Conservation (phyloP, 768 basidiomycete genomes). For the Suillus subalutaceus region DNA sequence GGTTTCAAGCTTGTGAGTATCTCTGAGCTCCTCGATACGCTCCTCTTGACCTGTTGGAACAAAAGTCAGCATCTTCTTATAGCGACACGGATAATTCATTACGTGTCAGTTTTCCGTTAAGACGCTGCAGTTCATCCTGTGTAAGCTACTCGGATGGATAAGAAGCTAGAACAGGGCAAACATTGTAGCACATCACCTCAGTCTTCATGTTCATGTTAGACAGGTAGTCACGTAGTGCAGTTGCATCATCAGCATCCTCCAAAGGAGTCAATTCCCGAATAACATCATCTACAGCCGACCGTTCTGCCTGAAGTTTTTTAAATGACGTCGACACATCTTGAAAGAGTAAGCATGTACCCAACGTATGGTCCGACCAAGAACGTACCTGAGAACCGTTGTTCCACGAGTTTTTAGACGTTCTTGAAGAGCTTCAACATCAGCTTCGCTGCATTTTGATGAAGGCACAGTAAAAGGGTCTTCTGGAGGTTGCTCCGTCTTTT, state of each 20-base stretch:
- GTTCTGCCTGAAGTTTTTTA: slow-evolving; percentile 75
- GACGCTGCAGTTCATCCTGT: slow-evolving; percentile 77
- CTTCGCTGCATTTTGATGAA: slow-evolving; percentile 12
- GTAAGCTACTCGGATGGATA: slow-evolving; percentile 47
- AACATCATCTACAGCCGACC: slow-evolving; percentile 64
- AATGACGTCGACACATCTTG: slow-evolving; percentile 82
- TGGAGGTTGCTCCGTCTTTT: neutral
- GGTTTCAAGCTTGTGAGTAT: slow-evolving; percentile 80
- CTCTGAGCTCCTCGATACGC: slow-evolving; percentile 81
- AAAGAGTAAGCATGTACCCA: slow-evolving; percentile 13
- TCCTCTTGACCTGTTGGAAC: slow-evolving; percentile 71
- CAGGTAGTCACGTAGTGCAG: slow-evolving; percentile 75
- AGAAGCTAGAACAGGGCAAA: neutral
- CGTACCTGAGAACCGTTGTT: slow-evolving; percentile 76
- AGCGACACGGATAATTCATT: slow-evolving; percentile 27
- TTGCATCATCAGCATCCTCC: slow-evolving; percentile 62
- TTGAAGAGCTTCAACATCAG: slow-evolving; percentile 60
- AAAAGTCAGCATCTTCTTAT: slow-evolving; percentile 12
- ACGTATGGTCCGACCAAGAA: slow-evolving; percentile 8
- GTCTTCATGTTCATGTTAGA: slow-evolving; percentile 64
- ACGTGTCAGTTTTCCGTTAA: slow-evolving; percentile 77
- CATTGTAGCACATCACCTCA: slow-evolving; percentile 53
- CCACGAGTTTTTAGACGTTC: slow-evolving; percentile 68
- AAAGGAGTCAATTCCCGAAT: slow-evolving; percentile 74
- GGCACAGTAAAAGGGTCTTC: slow-evolving; percentile 3